Percentiles rank a stretch among this genome's conserved stretches.
Evolutionary conservation across 169 alveolate species (phyloP).

Genomic region (Toxoplasma gondii): DNA sequence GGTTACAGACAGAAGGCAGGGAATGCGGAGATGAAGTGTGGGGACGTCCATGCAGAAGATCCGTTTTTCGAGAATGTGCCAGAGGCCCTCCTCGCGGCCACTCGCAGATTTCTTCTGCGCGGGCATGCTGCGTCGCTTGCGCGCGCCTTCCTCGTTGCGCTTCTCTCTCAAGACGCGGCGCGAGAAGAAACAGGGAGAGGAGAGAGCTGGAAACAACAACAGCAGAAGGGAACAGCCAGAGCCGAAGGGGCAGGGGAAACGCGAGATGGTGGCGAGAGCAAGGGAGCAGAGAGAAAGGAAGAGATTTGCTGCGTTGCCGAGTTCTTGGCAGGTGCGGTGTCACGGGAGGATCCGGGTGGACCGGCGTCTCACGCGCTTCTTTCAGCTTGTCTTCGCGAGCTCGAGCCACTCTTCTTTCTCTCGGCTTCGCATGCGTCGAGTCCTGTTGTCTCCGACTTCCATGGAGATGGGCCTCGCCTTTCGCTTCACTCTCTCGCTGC

Average conservation of each 20-base stretch:
- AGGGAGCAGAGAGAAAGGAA: neutral
- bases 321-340: neutral
- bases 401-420: neutral
- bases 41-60: too few relatives aligned
- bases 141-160: neutral
- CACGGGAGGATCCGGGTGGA: neutral
- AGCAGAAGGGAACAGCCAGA: neutral
- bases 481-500: neutral
- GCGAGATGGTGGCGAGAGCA: neutral
- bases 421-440: neutral
- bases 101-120: conserved; percentile 5
- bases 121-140: neutral
- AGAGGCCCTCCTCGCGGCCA: neutral
- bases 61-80: neutral
- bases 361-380: neutral
- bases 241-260: neutral
- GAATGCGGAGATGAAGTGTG: too few relatives aligned
- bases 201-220: neutral
- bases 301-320: neutral
- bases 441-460: neutral
- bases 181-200: neutral
- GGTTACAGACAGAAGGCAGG: too few relatives aligned
- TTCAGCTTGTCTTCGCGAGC: neutral
- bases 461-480: neutral
- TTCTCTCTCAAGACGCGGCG: neutral